These are phyloP conservation scores for Wickerhamiella lipophila DNA, from an alignment of 805 yeast species.

Conservation along the genomic window DNA sequence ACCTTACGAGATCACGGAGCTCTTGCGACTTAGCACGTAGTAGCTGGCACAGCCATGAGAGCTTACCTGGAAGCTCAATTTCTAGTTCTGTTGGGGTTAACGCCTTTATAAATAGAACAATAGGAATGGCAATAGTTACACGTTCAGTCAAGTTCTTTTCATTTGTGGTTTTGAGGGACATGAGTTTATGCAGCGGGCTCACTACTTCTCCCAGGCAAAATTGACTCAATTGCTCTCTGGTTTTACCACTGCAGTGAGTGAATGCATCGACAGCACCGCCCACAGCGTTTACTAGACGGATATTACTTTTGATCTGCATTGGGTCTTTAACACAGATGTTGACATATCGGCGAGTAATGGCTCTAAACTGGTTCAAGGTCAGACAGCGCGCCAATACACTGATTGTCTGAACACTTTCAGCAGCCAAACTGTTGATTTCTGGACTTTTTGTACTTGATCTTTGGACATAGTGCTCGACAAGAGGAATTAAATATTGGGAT, in stretches of 20 bases:
- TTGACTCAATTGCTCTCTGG: constrained; percentile 30
- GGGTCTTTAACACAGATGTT: constrained; percentile 35
- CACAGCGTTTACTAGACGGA: constrained; percentile 33
- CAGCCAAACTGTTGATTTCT: constrained; percentile 30
- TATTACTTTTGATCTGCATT: constrained; percentile 43
- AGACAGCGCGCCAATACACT: constrained; percentile 45
- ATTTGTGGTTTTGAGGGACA: constrained; percentile 41
- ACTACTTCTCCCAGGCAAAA: constrained; percentile 46
- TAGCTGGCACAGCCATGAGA: constrained; percentile 81
- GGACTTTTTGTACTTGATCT: constrained; percentile 23
- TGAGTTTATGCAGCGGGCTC: constrained; percentile 47
- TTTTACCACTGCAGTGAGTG: constrained; percentile 16
- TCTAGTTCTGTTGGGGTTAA: constrained; percentile 45
- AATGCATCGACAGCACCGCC: constrained; percentile 15
- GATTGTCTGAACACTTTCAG: constrained; percentile 44
- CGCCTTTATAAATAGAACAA: constrained; percentile 53
- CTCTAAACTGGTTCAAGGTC: constrained; percentile 70
- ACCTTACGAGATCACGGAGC: constrained; percentile 74
- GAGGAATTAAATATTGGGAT: constrained; percentile 71
- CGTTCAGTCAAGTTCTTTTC: constrained; percentile 68
- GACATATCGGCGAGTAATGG: constrained; percentile 58
- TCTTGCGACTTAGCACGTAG: constrained; percentile 77
- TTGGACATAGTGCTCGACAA: constrained; percentile 73
- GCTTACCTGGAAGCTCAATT: constrained; percentile 59
- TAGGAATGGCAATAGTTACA: constrained; percentile 69